phyloP scores from a whole-genome alignment of 176 grass and related monocot genomes.

The Raddia distichophylla region DNA sequence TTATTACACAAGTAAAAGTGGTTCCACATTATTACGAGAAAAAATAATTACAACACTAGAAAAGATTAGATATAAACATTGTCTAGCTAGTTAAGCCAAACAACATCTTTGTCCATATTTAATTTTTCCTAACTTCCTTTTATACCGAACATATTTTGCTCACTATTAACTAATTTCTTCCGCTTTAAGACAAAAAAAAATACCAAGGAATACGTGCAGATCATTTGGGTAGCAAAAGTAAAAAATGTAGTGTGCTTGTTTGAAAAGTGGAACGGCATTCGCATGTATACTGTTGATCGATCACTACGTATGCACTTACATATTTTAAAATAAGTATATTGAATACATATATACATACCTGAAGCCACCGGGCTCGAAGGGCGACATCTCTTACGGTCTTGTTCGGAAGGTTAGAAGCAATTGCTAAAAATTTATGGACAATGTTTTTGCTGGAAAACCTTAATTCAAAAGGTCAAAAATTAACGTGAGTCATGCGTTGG shows the following conservation, averaged over 20 bases:
- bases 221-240: not conserved
- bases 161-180: not conserved
- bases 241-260: not conserved
- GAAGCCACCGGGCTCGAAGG: constrained; percentile 13
- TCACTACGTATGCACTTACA: not conserved
- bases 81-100: not conserved
- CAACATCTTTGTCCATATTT: not conserved
- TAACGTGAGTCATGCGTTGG: too few species aligned
- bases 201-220: not conserved
- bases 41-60: too few species aligned
- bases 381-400: constrained; percentile 35
- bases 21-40: too few species aligned
- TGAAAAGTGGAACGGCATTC: not conserved
- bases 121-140: not conserved
- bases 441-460: not conserved
- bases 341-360: not conserved
- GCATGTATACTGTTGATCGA: not conserved
- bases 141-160: not conserved
- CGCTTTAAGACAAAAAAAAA: not conserved
- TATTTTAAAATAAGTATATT: not conserved
- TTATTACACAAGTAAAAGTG: too few species aligned
- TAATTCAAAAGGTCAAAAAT: not conserved
- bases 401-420: not conserved
- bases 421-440: not conserved
- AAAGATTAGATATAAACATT: not conserved